Evolutionary conservation across 1,284 basidiomycete genomes (phyloP).

Genomic region (Schizophyllum commune): DNA sequence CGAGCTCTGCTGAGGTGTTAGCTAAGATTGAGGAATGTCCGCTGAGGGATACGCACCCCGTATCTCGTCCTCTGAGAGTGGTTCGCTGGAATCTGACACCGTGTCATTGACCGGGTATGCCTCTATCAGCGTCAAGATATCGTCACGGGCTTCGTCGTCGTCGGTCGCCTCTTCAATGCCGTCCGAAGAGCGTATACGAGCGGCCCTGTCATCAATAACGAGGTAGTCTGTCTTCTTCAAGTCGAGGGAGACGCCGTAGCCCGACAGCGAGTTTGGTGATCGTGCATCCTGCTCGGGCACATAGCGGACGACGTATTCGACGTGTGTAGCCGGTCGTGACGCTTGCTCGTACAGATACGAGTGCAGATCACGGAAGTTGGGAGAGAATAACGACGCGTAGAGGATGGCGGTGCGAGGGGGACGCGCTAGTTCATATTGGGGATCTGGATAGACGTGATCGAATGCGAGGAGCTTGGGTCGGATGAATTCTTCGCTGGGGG

Average conservation of each 20-base stretch:
- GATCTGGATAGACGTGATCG: constrained; percentile 58
- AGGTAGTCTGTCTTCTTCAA: constrained; percentile 98
- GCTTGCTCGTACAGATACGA: constrained; percentile 49
- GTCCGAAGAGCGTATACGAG: constrained; percentile 7
- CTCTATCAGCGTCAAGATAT: constrained; percentile 43
- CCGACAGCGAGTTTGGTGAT: constrained; percentile 50
- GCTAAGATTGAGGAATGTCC: not conserved
- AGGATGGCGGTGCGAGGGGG: constrained; percentile 61
- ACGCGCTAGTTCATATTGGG: constrained; percentile 27
- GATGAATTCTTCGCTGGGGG: constrained; percentile 15
- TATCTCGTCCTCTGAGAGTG: constrained; percentile 62
- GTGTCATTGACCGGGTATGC: constrained; percentile 45
- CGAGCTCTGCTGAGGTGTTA: constrained; percentile 45
- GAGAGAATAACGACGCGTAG: constrained; percentile 55
- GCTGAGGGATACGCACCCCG: constrained; percentile 27
- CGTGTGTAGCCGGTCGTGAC: constrained; percentile 30
- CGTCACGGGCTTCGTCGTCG: constrained; percentile 26
- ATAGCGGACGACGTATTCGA: constrained; percentile 75
- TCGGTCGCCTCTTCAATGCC: constrained; percentile 10
- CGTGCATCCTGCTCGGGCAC: constrained; percentile 19
- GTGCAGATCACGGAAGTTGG: constrained; percentile 64
- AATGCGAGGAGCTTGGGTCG: constrained; percentile 53
- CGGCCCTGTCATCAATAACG: constrained; percentile 77
- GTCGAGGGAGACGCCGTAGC: constrained; percentile 89
- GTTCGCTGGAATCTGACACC: constrained; percentile 40